Evolutionary conservation across 129 eudicot genomes (phyloP), one percentile per base, ranked within the genome.

Genomic region (Saposhnikovia divaricata): DNA sequence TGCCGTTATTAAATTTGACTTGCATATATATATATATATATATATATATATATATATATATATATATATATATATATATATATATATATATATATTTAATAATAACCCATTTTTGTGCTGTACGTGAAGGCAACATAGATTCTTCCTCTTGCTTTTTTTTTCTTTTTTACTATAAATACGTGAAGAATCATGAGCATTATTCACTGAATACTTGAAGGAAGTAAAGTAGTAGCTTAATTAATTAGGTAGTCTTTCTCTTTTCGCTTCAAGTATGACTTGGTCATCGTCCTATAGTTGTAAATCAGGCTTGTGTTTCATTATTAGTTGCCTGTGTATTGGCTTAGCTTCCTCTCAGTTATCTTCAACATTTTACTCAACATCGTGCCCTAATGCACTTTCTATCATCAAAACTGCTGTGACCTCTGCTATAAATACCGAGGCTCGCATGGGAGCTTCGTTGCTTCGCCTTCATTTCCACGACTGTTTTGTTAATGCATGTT

Each of bases 391-490:
- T 69, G 74, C 74, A 31, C 74, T 69, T 38, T 69, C 74, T 1
- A 69, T 69, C 44, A 69, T 69, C 74, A 31, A 69, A 0, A 0
- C 74, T 31, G 74, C 74, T 13, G 74, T 69, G 74, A 69, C 21
- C 42, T 69, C 43, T 14, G 74, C 74, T 38, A 38, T 69, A 16
- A 28, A 31, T 14, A 69, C 9, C 18, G 74, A 69, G 74, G 74
- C 74, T 13, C 74, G 74, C 40, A 69, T 69, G 74, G 74, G 74
- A 59, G 68, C 68, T n/a, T 59, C 68, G 2, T 59, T 59, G 68
- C 68, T 59, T n/a, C 68, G 68, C 68, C 68, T 59, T 59, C 68
- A 59, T 59, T 59, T 59, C 68, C 68, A 59, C 27, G 68, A 59
- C 68, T 59, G 68, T 9, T 59, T n/a, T 4, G 74, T 38, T 34